Conservation (phyloP, 1,139 yeast genomes). For the Pichia norvegensis region DNA sequence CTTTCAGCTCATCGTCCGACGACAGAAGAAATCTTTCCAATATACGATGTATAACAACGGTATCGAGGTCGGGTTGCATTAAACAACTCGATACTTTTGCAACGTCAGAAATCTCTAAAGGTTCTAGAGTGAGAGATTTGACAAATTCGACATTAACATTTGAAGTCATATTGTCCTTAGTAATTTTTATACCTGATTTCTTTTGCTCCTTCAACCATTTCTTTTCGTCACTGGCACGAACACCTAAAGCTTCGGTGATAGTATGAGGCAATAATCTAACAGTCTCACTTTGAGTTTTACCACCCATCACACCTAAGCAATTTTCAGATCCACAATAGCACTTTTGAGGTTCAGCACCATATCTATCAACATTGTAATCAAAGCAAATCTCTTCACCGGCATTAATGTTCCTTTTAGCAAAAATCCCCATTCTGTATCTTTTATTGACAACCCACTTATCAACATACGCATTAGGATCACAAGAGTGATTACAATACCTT, state of each 20-base stretch:
- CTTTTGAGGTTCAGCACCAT: conserved; percentile 90
- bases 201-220: conserved; percentile 59
- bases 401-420: conserved; percentile 67
- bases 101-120: conserved; percentile 53
- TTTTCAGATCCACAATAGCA: conserved; percentile 92
- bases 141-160: conserved; percentile 60
- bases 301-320: conserved; percentile 91
- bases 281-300: conserved; percentile 91
- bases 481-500: conserved; percentile 89
- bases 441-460: conserved; percentile 97
- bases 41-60: conserved; percentile 56
- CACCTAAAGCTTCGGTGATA: conserved; percentile 80
- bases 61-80: conserved; percentile 63
- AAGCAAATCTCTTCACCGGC: conserved; percentile 89
- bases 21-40: conserved; percentile 47
- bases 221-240: conserved; percentile 54
- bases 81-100: conserved; percentile 76
- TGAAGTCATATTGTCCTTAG: conserved; percentile 49
- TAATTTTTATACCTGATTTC: conserved; percentile 35
- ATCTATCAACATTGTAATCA: conserved; percentile 93
- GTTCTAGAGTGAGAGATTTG: conserved; percentile 46
- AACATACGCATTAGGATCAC: conserved; percentile 88
- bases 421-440: conserved; percentile 87
- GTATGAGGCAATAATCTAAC: conserved; percentile 77
- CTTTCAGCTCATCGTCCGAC: conserved; percentile 44